Base-by-base conservation (phyloP, 202 grass and related monocot species). In the Thinopyrum obtusiflorum region DNA sequence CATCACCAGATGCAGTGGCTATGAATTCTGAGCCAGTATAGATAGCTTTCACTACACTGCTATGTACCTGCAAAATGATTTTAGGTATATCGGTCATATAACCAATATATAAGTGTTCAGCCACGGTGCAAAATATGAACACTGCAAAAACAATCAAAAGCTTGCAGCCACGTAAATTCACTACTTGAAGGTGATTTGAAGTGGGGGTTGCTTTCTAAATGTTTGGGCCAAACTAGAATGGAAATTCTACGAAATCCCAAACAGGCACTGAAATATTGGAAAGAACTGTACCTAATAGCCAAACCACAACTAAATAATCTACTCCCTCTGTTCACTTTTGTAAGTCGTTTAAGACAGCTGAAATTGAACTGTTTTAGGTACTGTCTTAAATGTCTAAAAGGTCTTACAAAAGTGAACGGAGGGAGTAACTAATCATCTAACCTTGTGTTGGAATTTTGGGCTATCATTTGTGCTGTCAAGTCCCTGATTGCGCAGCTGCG, bases 21-120 rank as follows among this genome's bases (percentile, higher is more conserved):
- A 94, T 18, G 84, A 89, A 96, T 61, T 94, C 88, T 83, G 87
- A 89, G 40, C 90, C 97, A 57, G 88, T 91, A 78, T 92, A 99
- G 89, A 99, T 96, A 82, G 93, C 93, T 88, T 94, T 96, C 46
- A 99, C 73, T 59, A 96, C 85, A 61, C 92, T 99, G 78, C 83
- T 87, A 90, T 99, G 87, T 61, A 89, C 90, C 97, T 99, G 78
- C 70, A 88, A 88, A 63, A 70, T 40, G 72, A 82, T 32, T 87
- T 77, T 80, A 85, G 29, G 11, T 61, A 86, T 83, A 32, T 68
- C 68, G 68, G 71, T 3, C 36, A 74, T 49, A 82, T 61, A 82
- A 59, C 82, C 51, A 88, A 39, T 40, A 71, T 69, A 8, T 11
- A 51, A 47, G 27, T 66, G 18, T 44, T 53, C 21, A 73, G 39